Evolutionary conservation across 2,329 filamentous ascomycete species (phyloP), one percentile per base, ranked within the genome.

Genomic region (Colletotrichum noveboracense): DNA sequence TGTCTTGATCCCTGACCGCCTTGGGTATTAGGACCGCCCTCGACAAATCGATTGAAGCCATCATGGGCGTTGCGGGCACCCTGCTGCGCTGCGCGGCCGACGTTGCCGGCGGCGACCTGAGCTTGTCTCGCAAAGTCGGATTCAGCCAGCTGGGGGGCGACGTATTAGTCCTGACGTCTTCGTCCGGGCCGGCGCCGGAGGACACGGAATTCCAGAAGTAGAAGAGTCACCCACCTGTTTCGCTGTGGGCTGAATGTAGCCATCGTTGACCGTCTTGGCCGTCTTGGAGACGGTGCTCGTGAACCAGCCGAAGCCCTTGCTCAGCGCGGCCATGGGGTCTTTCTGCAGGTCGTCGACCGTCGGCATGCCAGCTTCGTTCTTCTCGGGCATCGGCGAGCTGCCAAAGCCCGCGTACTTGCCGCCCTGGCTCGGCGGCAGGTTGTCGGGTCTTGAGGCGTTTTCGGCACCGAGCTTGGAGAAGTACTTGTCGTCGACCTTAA

Each of bases 271-370:
- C 18, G 92, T 95, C 88, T 98, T 97, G 48, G 96, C 97, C 78
- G 95, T 94, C 89, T 97, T 98, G 30, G 93, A 93, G 56, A 98
- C 95, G 14, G 95, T 96, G 38, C 92, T 94, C 21, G 95, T 91
- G 81, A 98, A 95, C 96, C 97, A 98, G 10, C 96, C 96, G 81
- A 98, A 97, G 0, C 96, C 95, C 85, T 98, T 98, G 32, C 93
- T 95, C 79, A 99, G 85, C 18, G 96, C 96, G 2, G 92, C 96
- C 77, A 98, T 89, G 0, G 97, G 96, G 83, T 99, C 97, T 82
- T 93, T 94, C 84, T 98, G 95, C 82, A 98, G 91, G 70, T 98
- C 96, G 70, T 97, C 94, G n/a, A 97, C 87, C 14, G 92, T 92
- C 0, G 94, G 94, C 30, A 94, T 86, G 13, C 84, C 85, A 14